A percentile compares a stretch with the other conserved stretches of the same genome.
Conservation (phyloP, 805 yeast genomes). For the Myxozyma monticola region DNA sequence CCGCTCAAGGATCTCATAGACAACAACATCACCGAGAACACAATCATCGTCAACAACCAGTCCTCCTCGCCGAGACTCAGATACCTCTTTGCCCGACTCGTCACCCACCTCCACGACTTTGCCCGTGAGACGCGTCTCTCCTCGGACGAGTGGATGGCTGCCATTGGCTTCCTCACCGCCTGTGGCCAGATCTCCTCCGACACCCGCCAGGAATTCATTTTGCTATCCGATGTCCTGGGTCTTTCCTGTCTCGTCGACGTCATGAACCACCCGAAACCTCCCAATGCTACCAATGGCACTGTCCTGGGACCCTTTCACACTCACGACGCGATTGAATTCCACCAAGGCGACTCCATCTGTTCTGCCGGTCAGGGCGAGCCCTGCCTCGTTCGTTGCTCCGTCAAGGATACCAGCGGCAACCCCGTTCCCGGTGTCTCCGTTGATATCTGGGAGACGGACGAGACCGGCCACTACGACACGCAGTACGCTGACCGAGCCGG, state of each 20-base stretch:
- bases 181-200: slow-evolving; percentile 42
- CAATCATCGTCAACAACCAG: slow-evolving; percentile 23
- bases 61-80: slow-evolving; percentile 8
- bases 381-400: slow-evolving; percentile 36
- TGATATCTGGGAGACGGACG: slow-evolving; percentile 45
- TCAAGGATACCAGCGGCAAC: slow-evolving; percentile 37
- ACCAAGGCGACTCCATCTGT: slow-evolving; percentile 39
- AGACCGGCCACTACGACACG: slow-evolving; percentile 43
- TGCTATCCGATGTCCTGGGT: slow-evolving; percentile 42
- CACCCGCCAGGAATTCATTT: slow-evolving; percentile 40
- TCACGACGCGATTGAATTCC: slow-evolving; percentile 38
- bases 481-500: slow-evolving; percentile 41
- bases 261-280: slow-evolving; percentile 32
- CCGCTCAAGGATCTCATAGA: slow-evolving; percentile 25
- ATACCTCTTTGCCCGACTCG: slow-evolving; percentile 31
- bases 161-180: slow-evolving; percentile 38
- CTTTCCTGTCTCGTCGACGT: slow-evolving; percentile 41
- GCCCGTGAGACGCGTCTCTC: slow-evolving; percentile 41
- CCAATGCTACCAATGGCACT: slow-evolving; percentile 38
- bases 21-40: slow-evolving; percentile 30
- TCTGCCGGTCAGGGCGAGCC: slow-evolving; percentile 42
- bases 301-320: slow-evolving; percentile 44
- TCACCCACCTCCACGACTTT: slow-evolving; percentile 43
- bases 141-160: slow-evolving; percentile 42
- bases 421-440: slow-evolving; percentile 39